These are phyloP conservation scores for Forsythia viridissima DNA, from an alignment of 257 asterid genomes.

Conservation along the genomic window DNA sequence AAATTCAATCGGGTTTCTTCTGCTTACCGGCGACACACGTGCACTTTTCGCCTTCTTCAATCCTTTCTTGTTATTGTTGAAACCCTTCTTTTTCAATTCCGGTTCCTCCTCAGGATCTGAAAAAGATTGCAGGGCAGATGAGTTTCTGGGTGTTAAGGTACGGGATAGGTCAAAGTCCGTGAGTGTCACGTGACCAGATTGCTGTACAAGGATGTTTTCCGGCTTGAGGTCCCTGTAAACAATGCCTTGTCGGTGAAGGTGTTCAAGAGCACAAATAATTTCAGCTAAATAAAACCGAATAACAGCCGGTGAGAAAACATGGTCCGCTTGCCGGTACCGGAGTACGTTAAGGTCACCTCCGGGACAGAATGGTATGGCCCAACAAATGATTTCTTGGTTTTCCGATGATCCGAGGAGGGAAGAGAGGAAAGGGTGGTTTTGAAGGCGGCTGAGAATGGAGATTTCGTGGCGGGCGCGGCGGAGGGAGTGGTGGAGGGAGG, in stretches of 20 bases:
- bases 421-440: constrained; percentile 66
- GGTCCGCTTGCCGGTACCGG: constrained; percentile 68
- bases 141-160: constrained; percentile 32
- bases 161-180: constrained; percentile 88
- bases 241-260: constrained; percentile 67
- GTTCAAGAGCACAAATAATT: constrained; percentile 62
- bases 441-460: constrained; percentile 63
- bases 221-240: constrained; percentile 83
- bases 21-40: constrained; percentile 70
- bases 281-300: constrained; percentile 88
- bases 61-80: constrained; percentile 17
- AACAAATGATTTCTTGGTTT: constrained; percentile 47
- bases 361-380: constrained; percentile 77
- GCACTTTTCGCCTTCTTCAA: constrained; percentile 66
- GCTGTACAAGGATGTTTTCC: constrained; percentile 72
- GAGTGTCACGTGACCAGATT: constrained; percentile 77
- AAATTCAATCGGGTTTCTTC: constrained; percentile 38
- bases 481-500: constrained; percentile 44
- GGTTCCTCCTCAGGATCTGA: constrained; percentile 37
- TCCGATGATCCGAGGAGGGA: constrained; percentile 56
- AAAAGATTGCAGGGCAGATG: neutral
- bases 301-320: constrained; percentile 60
- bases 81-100: constrained; percentile 1
- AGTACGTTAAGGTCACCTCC: constrained; percentile 90
- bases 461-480: constrained; percentile 79